Evolutionary conservation across 169 alveolate species (phyloP), one percentile per base, ranked within the genome.

Genomic region (Plasmodium yoelii): DNA sequence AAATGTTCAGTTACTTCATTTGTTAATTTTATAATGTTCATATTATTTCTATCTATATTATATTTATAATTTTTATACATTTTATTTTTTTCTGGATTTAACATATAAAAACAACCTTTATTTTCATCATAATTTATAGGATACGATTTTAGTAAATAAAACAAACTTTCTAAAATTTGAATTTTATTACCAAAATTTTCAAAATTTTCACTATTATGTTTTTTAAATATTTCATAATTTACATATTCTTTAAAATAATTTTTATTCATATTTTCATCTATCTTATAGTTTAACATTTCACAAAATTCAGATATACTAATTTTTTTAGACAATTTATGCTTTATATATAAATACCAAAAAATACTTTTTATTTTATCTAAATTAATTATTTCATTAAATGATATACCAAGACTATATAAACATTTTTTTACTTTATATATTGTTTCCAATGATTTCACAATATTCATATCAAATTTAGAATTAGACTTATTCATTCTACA

Each of bases 71-170:
- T 86, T 59, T 70, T 59, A 15, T 59, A 42, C 87, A 70, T 86
- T 71, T 57, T 86, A 28, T 86, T 86, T 34, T 63, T 86, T 15
- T 86, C 77, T 39, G 91, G 91, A 70, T 68, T n/a, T 46, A 86
- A 42, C 87, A 86, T 86, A 51, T 86, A 68, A 72, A 86, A 86
- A 39, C 91, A 86, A 15, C 91, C 91, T 44, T 70, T 86, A 86
- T 86, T 86, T 64, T 86, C 87, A 8, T 86, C 91, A 69, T 86
- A 86, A 86, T 86, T 74, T 44, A 86, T 24, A 5, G 91, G 91
- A 55, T 86, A 86, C 3, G 91, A 69, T 57, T 86, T 86, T 65
- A 86, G 47, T 51, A 86, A 73, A 73, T 19, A 46, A 86, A 86
- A 86, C 22, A 86, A 70, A 46, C 34, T 71, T 86, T 70, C 75